Evolutionary conservation across 1,139 yeast species (phyloP), one percentile per base, ranked within the genome.

Genomic region (Suhomyces terraborum): DNA sequence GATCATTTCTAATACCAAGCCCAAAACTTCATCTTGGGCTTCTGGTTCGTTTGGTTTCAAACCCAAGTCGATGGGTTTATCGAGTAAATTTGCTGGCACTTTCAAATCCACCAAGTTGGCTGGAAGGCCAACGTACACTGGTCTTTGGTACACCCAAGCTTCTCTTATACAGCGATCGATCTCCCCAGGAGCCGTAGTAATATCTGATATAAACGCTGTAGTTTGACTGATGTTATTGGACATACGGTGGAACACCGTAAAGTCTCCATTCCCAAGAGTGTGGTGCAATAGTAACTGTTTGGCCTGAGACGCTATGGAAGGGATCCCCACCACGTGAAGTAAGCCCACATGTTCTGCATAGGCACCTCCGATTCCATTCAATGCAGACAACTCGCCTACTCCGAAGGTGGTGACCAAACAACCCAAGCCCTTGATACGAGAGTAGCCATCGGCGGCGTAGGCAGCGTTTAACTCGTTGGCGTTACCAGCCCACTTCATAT

Each of bases 191-290:
- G 72, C 73, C 20, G 54, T 51, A 24, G 46, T 46, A 22, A 56
- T 56, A 47, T 66, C 69, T n/a, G 53, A 51, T 24, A 67, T 49
- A 29, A 64, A 53, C 5, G 62, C 66, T 7, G 69, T 58, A 32
- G 72, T 62, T 35, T 59, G 61, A 29, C 65, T 54, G 38, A 68
- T 65, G 50, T 58, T 52, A 12, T 59, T 48, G 32, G 70, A 63
- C 88, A 86, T 86, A 60, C 78, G 72, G 65, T 76, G 77, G 75
- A 85, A 87, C 37, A 82, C 93, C 36, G 84, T 80, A 67, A 84
- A 87, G 65, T 84, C 91, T 50, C 93, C 91, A 66, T 87, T 84
- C 56, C 95, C 95, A 56, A 84, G 72, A 39, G 91, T 84, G 66
- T 84, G 91, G 53, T 69, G 75, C 46, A 69, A 61, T 48, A 69